A percentile compares a stretch with the other conserved stretches of the same genome.
These are phyloP conservation scores for Rhipidocladum racemiflorum DNA, from an alignment of 176 grass and related monocot genomes.

Conservation along the genomic window DNA sequence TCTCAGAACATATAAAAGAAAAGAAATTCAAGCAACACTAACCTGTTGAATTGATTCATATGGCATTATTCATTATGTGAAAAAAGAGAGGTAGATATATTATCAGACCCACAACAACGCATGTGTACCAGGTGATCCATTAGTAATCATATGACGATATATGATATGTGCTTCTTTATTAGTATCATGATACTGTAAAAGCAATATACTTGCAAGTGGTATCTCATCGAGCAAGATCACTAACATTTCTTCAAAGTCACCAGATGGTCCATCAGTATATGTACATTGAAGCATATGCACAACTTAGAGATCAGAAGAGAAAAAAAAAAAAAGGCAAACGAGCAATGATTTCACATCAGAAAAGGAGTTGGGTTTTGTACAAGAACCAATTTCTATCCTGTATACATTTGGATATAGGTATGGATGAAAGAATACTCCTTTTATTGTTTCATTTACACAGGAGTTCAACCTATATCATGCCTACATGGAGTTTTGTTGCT, in stretches of 20 bases:
- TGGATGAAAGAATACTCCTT: constrained; percentile 23
- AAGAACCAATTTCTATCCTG: constrained; percentile 15
- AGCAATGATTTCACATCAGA: neutral
- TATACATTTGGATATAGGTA: constrained; percentile 37
- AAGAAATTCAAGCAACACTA: too few species aligned
- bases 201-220: too few species aligned
- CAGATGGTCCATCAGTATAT: neutral
- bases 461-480: constrained; percentile 19
- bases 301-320: neutral
- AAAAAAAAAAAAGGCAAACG: neutral
- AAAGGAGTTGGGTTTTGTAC: neutral
- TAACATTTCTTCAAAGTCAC: neutral
- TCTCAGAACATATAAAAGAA: too few species aligned
- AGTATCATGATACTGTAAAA: too few species aligned
- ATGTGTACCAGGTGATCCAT: too few species aligned
- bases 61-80: too few species aligned
- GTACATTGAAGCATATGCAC: neutral
- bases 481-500: constrained; percentile 36
- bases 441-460: constrained; percentile 46
- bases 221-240: neutral
- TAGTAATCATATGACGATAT: too few species aligned
- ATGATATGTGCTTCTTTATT: too few species aligned
- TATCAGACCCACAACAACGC: too few species aligned
- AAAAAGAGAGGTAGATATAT: too few species aligned
- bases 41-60: too few species aligned